Base-by-base conservation (phyloP, 495 filamentous ascomycete genomes). In the Lasiosphaeria ovina region DNA sequence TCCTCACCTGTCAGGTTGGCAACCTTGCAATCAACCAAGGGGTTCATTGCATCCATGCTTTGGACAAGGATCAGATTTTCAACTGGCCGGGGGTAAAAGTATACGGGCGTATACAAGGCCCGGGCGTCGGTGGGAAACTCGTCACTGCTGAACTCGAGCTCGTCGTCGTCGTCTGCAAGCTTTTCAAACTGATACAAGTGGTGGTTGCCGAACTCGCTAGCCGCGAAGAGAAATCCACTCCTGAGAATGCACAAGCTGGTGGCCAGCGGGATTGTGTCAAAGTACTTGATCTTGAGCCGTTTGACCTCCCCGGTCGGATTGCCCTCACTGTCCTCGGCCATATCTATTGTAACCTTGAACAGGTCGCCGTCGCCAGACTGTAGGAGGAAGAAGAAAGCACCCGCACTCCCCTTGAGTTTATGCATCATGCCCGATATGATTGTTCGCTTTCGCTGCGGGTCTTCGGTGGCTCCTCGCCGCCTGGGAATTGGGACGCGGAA, bases 171-270 rank as follows among this genome's bases (percentile, higher is more conserved):
- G 63, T 99, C 94, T n/a, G 93, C 94, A 16, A 99, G 85, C 69
- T 96, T 95, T 69, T 96, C 92, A 63, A 99, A 96, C 72, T 97
- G 92, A 71, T 98, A 98, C 60, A 99, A 92, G 62, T 92, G 87
- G 69, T 96, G 91, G 62, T 97, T 93, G 14, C 95, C 95, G 51
- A 87, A 88, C 74, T 98, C 93, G 70, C 89, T 89, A 12, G 93
- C 94, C 42, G 93, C 89, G 70, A 93, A 99, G 35, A 98, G 80
- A 72, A 96, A 98, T 10, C 94, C 95, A 62, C 93, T 97, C 74
- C 96, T 97, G 62, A 98, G 75, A 63, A 99, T 96, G 70, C 91
- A 88, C 14, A 99, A 79, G 65, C 82, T 92, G 0, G 90, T 84
- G 1, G 93, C 92, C 44, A 94, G 77, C 0, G 95, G 94, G 7